Evolutionary conservation across 2,329 filamentous ascomycete species (phyloP), one percentile per base, ranked within the genome.

Genomic region (Talaromyces sp.): DNA sequence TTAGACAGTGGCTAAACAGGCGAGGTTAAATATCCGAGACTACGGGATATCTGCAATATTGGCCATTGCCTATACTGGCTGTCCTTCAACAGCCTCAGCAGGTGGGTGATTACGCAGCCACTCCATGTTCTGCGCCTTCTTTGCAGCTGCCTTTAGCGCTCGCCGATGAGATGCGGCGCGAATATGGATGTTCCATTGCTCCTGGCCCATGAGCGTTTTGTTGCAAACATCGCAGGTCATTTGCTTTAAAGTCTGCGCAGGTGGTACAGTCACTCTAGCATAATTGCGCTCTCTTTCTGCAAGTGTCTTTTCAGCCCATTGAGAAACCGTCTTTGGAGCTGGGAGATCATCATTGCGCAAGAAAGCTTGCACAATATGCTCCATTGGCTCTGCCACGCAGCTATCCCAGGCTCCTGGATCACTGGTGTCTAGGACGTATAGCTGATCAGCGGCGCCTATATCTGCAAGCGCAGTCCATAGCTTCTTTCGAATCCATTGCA

Each of bases 401-500:
- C 81, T 72, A 0, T 81, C 69, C 82, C 91, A 97, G 1, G 76
- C 71, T 0, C 79, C 70, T 1, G 88, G 79, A 67, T 95, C 82
- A 1, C 89, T 92, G 66, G 90, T 90, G 75, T 99, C 91, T 1
- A 98, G 77, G 1, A 98, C 77, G 72, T 90, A 98, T 1, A 97
- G 79, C 39, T 80, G 84, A 23, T 83, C 75, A 58, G 80, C 76
- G 16, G 81, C 76, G 2, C 77, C 81, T 39, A 84, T 81, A 18
- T 85, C 82, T 40, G 79, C 81, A 31, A 95, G 78, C 0, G 87
- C 85, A 9, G 88, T 86, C 46, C 95, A 83, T 28, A 96, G 83
- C 71, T 96, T 96, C 67, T 88, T 85, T 16, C 88, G 85, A 61
- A 98, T 96, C 92, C 93, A 99, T 63, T 88, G 86, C 18, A 91